phyloP scores from a whole-genome alignment of 202 grass and related monocot genomes.

The Eragrostis tef region DNA sequence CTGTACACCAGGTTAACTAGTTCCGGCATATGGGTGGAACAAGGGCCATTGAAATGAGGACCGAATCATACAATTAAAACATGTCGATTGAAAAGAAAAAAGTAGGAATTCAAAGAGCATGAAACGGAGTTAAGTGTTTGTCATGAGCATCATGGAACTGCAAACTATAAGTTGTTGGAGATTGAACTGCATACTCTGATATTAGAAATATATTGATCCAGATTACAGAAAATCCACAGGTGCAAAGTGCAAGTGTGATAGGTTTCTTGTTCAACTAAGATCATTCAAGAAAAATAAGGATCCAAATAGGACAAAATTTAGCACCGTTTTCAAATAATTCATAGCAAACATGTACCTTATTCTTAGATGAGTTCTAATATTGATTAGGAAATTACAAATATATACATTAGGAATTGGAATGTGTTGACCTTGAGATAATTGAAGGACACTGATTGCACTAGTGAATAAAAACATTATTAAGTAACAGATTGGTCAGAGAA shows the following conservation, averaged over 20 bases:
- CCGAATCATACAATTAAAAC: too few species aligned
- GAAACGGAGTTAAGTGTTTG: too few species aligned
- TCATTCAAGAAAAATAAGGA: background rate
- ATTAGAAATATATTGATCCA: too few species aligned
- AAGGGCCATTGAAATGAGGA: too few species aligned
- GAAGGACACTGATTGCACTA: conserved; percentile 5
- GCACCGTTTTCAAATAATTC: background rate
- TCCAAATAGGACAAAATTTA: conserved; percentile 14
- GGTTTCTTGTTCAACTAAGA: conserved; percentile 16
- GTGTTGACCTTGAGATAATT: conserved; percentile 18
- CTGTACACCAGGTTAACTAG: too few species aligned
- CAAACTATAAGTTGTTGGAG: too few species aligned
- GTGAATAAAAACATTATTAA: background rate
- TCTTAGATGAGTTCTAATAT: conserved; percentile 5
- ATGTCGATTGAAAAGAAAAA: too few species aligned
- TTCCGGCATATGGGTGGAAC: too few species aligned
- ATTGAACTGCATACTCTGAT: too few species aligned
- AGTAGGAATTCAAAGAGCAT: too few species aligned
- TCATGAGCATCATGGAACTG: too few species aligned
- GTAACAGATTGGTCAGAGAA: conserved; percentile 15
- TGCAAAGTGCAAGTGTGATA: background rate
- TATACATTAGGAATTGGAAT: background rate
- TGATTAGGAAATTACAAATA: background rate
- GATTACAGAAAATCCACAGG: background rate
- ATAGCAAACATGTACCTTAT: background rate